A percentile compares a stretch with the other conserved stretches of the same genome.
Evolutionary conservation across 148 eudicot genomes (phyloP).

Genomic region (Tetragonia tetragonoides): DNA sequence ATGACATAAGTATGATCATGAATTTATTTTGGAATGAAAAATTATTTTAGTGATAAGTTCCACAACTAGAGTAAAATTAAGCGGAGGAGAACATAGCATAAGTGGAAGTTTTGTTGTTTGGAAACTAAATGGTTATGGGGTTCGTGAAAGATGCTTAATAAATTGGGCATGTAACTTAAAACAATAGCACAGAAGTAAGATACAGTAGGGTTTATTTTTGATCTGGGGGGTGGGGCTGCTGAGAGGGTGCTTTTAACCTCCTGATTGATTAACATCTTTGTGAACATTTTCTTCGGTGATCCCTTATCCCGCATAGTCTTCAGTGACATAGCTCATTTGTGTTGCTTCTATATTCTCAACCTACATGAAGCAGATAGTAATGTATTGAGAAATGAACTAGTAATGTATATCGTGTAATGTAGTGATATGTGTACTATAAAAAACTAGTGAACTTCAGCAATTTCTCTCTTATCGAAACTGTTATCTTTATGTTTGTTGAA

Average conservation of each 20-base stretch:
- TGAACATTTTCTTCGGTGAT: neutral
- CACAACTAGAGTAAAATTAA: too few species aligned
- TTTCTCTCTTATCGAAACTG: neutral
- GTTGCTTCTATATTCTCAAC: neutral
- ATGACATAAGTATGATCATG: too few species aligned
- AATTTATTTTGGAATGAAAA: too few species aligned
- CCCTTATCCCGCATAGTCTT: neutral
- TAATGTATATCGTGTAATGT: too few species aligned
- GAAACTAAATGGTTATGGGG: neutral
- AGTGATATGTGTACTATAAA: too few species aligned
- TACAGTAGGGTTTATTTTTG: too few species aligned
- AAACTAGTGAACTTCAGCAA: neutral
- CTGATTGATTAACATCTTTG: neutral
- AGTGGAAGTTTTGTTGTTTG: neutral
- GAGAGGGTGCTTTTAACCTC: too few species aligned
- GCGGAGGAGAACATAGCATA: neutral
- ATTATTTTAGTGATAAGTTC: too few species aligned
- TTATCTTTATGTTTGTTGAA: neutral
- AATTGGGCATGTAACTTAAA: neutral
- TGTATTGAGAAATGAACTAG: too few species aligned
- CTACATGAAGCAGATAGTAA: too few species aligned
- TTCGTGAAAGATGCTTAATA: neutral
- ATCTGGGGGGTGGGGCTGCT: too few species aligned
- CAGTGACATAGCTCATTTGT: neutral
- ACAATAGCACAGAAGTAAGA: neutral